Evolutionary conservation across 2,329 filamentous ascomycete genomes (phyloP).

Genomic region (Grosmannia clavigera): DNA sequence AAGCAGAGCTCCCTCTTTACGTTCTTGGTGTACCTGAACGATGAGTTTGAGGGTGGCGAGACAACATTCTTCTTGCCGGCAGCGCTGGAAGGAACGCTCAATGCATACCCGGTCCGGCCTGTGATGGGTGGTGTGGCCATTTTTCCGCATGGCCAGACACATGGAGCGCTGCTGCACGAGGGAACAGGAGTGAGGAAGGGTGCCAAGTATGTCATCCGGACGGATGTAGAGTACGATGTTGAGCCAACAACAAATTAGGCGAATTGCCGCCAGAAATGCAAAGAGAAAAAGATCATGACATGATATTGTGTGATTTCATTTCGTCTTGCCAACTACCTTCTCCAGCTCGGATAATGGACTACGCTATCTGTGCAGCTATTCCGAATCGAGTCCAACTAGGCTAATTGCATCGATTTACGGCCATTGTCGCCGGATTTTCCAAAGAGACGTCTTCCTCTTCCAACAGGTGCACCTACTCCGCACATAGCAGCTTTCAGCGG

Average conservation of each 20-base stretch:
- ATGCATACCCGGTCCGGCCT: constrained; percentile 56
- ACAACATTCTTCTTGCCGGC: constrained; percentile 60
- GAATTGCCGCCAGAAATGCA: not conserved
- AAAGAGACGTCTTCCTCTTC: too few relatives aligned
- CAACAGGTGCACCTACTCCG: too few relatives aligned
- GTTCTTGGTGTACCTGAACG: constrained; percentile 57
- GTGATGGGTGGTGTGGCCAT: constrained; percentile 57
- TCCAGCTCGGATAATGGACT: too few relatives aligned
- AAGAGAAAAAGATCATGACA: too few relatives aligned
- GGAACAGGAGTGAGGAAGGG: constrained; percentile 57
- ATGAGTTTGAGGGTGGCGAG: constrained; percentile 60
- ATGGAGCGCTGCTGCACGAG: constrained; percentile 54
- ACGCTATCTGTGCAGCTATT: too few relatives aligned
- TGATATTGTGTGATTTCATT: too few relatives aligned
- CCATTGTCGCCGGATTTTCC: too few relatives aligned
- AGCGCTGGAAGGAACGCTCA: constrained; percentile 49
- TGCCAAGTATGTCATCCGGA: constrained; percentile 57
- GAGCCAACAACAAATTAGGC: constrained; percentile 12
- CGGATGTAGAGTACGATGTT: constrained; percentile 60
- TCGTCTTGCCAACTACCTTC: too few relatives aligned
- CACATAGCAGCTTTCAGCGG: too few relatives aligned
- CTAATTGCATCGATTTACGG: too few relatives aligned
- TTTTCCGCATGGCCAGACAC: constrained; percentile 57
- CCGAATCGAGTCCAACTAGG: too few relatives aligned
- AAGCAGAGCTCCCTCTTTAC: constrained; percentile 58